Evolutionary conservation across 306 rosid species (phyloP).

Genomic region (Cicer bijugum): DNA sequence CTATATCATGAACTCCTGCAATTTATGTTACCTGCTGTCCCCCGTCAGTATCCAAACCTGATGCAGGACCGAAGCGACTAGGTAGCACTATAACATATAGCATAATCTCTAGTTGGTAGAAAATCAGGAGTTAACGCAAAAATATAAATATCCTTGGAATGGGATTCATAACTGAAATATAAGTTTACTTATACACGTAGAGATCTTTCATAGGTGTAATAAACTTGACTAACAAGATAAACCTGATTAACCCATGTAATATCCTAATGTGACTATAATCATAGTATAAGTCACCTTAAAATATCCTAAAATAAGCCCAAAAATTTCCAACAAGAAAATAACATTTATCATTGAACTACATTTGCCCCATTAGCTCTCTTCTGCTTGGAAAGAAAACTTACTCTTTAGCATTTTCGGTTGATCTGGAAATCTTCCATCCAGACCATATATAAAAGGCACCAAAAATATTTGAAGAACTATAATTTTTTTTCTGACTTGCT

Average conservation of each 20-base stretch:
- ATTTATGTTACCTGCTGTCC: neutral
- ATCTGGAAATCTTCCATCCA: neutral
- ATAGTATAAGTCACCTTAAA: neutral
- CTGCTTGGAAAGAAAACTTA: neutral
- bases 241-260: neutral
- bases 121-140: no score
- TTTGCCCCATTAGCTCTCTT: constrained; percentile 10
- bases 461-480: neutral
- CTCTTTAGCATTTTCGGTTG: neutral
- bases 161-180: constrained; percentile 8
- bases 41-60: neutral
- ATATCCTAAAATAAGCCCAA: neutral
- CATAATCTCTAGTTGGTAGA: no score
- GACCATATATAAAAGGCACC: neutral
- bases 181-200: neutral
- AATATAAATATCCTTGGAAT: neutral
- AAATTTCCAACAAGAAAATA: neutral
- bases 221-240: neutral
- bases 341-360: neutral
- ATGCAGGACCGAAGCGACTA: no score
- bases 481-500: neutral
- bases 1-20: neutral
- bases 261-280: neutral
- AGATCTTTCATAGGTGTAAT: neutral
- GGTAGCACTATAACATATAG: no score